Evolutionary conservation across 768 basidiomycete species (phyloP).

Genomic region (Panaeolus cyanescens): DNA sequence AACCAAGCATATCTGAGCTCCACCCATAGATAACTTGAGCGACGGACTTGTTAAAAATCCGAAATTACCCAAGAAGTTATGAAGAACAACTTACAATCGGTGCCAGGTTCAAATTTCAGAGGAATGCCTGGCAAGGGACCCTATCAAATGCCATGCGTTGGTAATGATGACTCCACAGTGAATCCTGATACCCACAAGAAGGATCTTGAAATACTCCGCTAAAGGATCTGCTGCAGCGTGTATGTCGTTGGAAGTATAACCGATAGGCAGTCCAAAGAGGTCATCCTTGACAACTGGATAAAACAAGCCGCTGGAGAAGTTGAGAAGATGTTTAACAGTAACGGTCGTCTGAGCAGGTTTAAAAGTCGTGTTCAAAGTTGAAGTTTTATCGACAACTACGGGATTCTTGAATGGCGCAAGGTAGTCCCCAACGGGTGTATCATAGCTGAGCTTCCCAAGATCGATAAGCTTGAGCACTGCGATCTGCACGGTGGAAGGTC

Average conservation of each 20-base stretch:
- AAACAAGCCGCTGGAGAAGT: constrained; percentile 34
- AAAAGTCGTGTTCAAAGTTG: constrained; percentile 20
- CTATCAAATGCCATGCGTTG: constrained; percentile 13
- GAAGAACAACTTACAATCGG: constrained; percentile 22
- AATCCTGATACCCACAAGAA: constrained; percentile 19
- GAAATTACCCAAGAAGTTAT: constrained; percentile 6
- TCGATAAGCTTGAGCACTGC: constrained; percentile 35
- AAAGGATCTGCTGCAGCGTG: constrained; percentile 19
- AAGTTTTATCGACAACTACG: constrained; percentile 23
- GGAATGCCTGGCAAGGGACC: constrained; percentile 26
- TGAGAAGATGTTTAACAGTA: constrained; percentile 30
- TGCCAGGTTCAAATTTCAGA: constrained; percentile 34
- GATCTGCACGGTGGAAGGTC: constrained; percentile 18
- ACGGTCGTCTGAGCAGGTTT: constrained; percentile 22
- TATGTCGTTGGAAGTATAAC: constrained; percentile 26
- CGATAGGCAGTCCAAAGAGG: constrained; percentile 11
- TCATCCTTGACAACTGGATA: constrained; percentile 19
- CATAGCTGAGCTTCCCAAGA: constrained; percentile 27
- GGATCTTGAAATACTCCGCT: constrained; percentile 21
- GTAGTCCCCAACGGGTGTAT: constrained; percentile 24
- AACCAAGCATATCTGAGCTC: constrained; percentile 31
- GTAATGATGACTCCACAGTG: constrained; percentile 1
- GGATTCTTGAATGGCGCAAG: constrained; percentile 30
- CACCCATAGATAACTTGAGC: constrained; percentile 31
- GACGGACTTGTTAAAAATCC: neutral